Base-by-base conservation (phyloP, 768 basidiomycete genomes). In the Boletus sp. region DNA sequence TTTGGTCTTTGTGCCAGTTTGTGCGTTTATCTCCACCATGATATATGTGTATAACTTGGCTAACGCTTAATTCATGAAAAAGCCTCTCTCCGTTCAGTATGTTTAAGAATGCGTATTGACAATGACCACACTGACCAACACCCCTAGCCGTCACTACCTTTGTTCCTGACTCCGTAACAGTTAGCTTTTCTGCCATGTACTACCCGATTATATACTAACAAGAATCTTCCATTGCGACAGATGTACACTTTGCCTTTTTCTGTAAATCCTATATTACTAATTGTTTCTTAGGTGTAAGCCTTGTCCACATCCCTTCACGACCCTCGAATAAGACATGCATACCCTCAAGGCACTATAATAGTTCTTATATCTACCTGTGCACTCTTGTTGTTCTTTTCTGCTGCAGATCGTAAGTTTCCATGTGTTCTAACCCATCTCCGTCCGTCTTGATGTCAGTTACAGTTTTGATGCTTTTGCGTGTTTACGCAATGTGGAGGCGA, bases 401-500 rank as follows among this genome's bases (percentile, higher is more conserved):
- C 53, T 32, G 44, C 56, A 21, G 56, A 55, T n/a, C 19, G 53
- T 48, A 8, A 40, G 53, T 46, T 6, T 7, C 14, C 9, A 30
- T 41, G 5, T 4, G 27, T 29, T 43, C 27, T 43, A n/a, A 27
- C 17, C 8, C 5, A 17, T 43, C 27, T 17, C 25, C 25, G 3
- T 9, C 19, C 9, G 4, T 41, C 3, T 1, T 34, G 13, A 35
- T 9, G 3, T 27, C 17, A 11, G n/a, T 14, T 15, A 4, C 15
- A 58, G 54, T 52, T 10, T 19, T 56, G 30, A 58, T 58, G 54
- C 15, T 56, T 14, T 35, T 55, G 6, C 57, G 57, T 6, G 53
- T 58, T 3, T 55, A 55, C 23, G 32, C 50, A 13, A 37, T 52
- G 33, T 58, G 39, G 41, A 2, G n/a, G 21, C 47, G 35, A 27